These are phyloP conservation scores for Withania somnifera DNA, from an alignment of 305 asterid species.

Conservation along the genomic window DNA sequence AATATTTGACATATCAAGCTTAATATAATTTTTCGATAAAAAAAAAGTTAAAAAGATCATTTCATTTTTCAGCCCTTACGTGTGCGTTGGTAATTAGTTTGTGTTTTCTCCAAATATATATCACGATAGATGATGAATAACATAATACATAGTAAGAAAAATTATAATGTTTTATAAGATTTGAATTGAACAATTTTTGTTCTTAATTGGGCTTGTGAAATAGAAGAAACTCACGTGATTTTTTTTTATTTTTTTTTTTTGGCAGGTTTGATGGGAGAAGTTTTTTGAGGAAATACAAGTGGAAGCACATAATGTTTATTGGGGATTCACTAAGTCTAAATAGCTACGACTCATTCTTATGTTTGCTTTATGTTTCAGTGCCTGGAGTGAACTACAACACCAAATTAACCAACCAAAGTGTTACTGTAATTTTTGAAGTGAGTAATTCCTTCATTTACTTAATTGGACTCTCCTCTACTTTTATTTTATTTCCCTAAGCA, in stretches of 20 bases:
- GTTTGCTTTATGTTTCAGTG: conserved; percentile 21
- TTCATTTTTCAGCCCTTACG: too few species aligned
- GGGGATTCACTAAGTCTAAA: conserved; percentile 38
- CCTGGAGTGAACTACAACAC: conserved; percentile 2
- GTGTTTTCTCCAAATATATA: neutral
- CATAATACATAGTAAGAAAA: too few species aligned
- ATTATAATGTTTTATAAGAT: too few species aligned
- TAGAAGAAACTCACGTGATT: too few species aligned
- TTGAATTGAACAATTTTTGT: too few species aligned
- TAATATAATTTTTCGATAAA: neutral
- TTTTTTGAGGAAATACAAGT: conserved; percentile 15
- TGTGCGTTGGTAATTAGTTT: too few species aligned
- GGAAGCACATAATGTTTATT: conserved; percentile 26
- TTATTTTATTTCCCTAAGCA: neutral
- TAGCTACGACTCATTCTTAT: conserved; percentile 26
- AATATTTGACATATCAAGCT: too few species aligned
- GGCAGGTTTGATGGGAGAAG: conserved; percentile 26
- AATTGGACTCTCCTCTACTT: neutral
- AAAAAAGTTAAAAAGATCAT: too few species aligned
- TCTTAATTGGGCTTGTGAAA: too few species aligned
- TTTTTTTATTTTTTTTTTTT: neutral
- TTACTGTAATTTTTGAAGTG: conserved; percentile 16
- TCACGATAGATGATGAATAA: neutral
- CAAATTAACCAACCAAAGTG: neutral
- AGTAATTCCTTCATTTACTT: too few species aligned